These are phyloP conservation scores for Closterium sp. DNA, from an alignment of 139 green algal species.

Conservation along the genomic window DNA sequence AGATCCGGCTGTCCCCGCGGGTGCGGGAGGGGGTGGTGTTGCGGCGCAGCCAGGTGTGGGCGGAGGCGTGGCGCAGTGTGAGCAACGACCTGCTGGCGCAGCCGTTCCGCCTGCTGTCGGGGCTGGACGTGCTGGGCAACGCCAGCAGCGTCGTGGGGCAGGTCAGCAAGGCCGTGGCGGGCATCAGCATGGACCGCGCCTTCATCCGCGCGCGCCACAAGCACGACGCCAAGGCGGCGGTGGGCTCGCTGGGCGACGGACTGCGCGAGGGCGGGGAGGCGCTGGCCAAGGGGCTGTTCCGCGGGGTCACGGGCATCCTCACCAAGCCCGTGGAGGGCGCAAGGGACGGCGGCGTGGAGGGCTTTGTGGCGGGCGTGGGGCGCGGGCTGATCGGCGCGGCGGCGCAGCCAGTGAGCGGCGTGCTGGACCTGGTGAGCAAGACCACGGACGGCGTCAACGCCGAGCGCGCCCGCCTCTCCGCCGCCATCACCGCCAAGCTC, in stretches of 20 bases:
- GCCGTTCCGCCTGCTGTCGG: constrained; percentile 46
- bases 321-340: constrained; percentile 80
- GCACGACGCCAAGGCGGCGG: constrained; percentile 40
- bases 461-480: not conserved
- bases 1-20: constrained; percentile 18
- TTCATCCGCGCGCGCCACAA: constrained; percentile 51
- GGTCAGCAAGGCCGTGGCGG: constrained; percentile 41
- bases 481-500: constrained; percentile 49
- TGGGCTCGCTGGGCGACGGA: constrained; percentile 62
- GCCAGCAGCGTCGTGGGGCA: constrained; percentile 18
- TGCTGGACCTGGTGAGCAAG: constrained; percentile 70
- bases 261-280: constrained; percentile 73
- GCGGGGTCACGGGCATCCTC: constrained; percentile 77
- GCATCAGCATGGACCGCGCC: constrained; percentile 50
- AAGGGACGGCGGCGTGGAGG: constrained; percentile 64
- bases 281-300: constrained; percentile 68
- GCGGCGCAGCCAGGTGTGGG: constrained; percentile 29
- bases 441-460: constrained; percentile 74
- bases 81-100: constrained; percentile 47
- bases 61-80: not conserved
- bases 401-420: constrained; percentile 69
- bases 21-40: constrained; percentile 24
- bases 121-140: constrained; percentile 49
- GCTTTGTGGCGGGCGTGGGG: constrained; percentile 67
- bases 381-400: constrained; percentile 77